Evolutionary conservation across 176 grass and related monocot genomes (phyloP).

Genomic region (Otatea glauca): DNA sequence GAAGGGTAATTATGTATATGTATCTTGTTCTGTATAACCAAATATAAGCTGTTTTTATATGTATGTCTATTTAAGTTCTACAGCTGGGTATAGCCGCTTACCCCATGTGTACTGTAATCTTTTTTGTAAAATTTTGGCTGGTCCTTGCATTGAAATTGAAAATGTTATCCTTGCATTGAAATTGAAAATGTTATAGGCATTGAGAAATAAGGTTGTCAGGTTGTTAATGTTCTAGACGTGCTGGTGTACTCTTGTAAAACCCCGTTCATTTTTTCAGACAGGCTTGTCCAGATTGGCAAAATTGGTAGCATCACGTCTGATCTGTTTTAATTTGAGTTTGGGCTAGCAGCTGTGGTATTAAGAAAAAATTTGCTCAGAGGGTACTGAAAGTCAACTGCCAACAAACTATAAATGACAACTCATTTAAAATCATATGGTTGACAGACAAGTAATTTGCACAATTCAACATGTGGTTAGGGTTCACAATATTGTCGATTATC

Average conservation of each 20-base stretch:
- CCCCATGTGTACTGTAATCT: background rate
- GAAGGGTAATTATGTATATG: constrained; percentile 27
- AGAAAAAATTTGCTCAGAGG: background rate
- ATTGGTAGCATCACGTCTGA: background rate
- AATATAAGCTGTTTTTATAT: constrained; percentile 19
- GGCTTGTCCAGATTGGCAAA: background rate
- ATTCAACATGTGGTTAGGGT: background rate
- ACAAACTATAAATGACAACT: background rate
- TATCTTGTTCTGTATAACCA: constrained; percentile 36
- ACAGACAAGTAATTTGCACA: background rate
- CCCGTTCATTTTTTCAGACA: background rate
- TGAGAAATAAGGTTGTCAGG: background rate
- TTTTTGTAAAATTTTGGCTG: constrained; percentile 27
- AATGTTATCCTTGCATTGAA: background rate
- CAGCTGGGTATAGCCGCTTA: background rate
- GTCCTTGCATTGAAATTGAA: background rate
- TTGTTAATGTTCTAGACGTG: background rate
- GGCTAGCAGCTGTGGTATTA: background rate
- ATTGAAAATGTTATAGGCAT: background rate
- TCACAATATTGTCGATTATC: too few relatives aligned
- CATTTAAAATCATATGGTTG: background rate
- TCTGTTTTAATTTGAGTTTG: background rate
- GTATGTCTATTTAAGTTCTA: constrained; percentile 24
- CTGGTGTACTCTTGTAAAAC: background rate
- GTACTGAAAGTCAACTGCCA: background rate